A percentile compares a stretch with the other conserved stretches of the same genome.
Conservation (phyloP, 2,329 filamentous ascomycete species). For the Ampelomyces quisqualis region DNA sequence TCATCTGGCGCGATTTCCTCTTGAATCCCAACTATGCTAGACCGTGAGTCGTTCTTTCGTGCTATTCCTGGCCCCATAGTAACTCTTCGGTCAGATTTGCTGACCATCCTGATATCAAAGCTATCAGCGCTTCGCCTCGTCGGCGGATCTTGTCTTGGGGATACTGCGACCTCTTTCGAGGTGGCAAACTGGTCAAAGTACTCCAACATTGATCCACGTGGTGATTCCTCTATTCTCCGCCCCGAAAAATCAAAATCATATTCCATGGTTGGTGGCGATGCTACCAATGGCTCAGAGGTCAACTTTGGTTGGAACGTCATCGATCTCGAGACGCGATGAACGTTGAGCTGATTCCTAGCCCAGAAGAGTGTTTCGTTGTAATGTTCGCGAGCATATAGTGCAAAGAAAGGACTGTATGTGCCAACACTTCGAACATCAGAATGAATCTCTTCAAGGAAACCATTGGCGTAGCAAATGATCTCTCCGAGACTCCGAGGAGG, state of each 20-base stretch:
- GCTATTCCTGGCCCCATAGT: neutral
- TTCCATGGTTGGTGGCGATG: neutral
- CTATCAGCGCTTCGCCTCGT: no score
- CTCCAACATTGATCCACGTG: neutral
- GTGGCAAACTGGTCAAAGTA: neutral
- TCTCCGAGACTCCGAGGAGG: constrained; percentile 1
- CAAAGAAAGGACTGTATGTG: neutral
- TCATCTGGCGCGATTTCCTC: neutral
- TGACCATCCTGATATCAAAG: neutral
- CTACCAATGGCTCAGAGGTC: neutral
- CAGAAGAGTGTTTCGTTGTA: neutral
- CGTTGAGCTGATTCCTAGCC: neutral
- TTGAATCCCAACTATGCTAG: neutral
- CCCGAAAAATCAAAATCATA: neutral
- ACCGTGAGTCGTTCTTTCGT: neutral
- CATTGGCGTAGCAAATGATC: neutral
- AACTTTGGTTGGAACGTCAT: neutral
- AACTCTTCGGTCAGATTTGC: neutral
- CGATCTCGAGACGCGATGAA: neutral
- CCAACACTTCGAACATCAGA: neutral
- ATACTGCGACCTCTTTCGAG: neutral
- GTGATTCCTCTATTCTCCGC: neutral
- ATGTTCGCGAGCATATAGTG: neutral
- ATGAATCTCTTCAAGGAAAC: neutral
- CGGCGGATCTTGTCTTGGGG: neutral